Evolutionary conservation across 306 rosid genomes (phyloP), one percentile per base, ranked within the genome.

Genomic region (Casuarina cunninghamiana): DNA sequence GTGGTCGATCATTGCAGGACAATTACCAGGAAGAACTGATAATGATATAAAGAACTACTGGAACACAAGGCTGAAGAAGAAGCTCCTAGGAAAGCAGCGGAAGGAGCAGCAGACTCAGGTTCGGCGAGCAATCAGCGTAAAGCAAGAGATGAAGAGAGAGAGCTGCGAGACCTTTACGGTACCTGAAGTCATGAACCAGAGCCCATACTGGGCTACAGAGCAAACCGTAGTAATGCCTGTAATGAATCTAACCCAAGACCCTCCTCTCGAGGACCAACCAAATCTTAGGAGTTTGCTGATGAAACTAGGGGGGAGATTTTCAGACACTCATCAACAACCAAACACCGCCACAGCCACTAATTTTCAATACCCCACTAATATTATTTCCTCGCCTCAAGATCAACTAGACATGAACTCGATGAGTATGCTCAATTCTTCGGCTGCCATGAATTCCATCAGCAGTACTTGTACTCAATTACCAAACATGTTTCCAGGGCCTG

Each of bases 1-100:
- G 89, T 95, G 99, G 99, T 95, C 99, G 7, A 91, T 95, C 53
- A 95, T 95, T 68, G 99, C 99, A 72, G 97, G 94, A 0, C 99
- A 93, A 38, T 82, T 95, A 80, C 99, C 97, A 1, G 99, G 99
- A 46, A 82, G 99, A 72, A 95, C 99, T 0, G 99, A 95, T 75
- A 95, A 95, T 63, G 99, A 95, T 69, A 93, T 95, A 65, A 95
- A 95, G 90, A 95, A 95, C 69, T 95, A 95, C 78, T 95, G 99
- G 99, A 95, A 95, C 84, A 95, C 99, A 0, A 91, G 90, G 84
- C 79, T 95, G 83, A 95, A 93, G 94, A 95, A 95, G 85, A 95
- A 95, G 94, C 97, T 93, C 4, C 75, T 89, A 10, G 99, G 93
- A 0, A 91, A 84, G 75, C 97, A 93, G 77, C 89, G 91, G 51